Base-by-base conservation (phyloP, 768 basidiomycete genomes). In the Lentinus brumalis region DNA sequence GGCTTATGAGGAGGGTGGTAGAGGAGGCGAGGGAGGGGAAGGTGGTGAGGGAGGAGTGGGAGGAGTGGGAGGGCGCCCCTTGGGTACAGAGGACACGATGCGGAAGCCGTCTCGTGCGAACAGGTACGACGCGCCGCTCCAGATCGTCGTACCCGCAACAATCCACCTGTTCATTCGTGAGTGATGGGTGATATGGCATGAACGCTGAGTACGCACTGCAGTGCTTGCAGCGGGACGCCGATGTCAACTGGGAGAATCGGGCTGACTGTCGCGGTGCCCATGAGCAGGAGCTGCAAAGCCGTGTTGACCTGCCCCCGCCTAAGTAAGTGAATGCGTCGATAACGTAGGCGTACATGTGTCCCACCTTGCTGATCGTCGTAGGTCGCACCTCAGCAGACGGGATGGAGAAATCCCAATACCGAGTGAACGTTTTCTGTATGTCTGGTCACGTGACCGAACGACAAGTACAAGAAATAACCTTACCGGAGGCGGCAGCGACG, bases 341-440 rank as follows among this genome's bases (percentile, higher is more conserved):
- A 42, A 53, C 10, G 2, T 16, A 26, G 0, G 3, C 15, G 3
- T 42, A 29, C 18, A 39, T 14, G 0, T 21, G 15, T 26, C 70
- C 53, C 50, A 90, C 92, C 80, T 96, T 98, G 80, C 94, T 96
- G 53, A 99, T 95, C n/a, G 75, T 75, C 11, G 97, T 98, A 0
- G 96, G 96, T 32, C 85, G 85, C 12, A 98, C 94, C 74, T 97
- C 96, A 1, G 94, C 96, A 1, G 95, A 96, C 1, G 97, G 94
- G 53, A 97, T 86, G 10, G 92, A 91, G 63, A 97, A 93, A 71
- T 98, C 92, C 92, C 96, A 99, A 75, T 98, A 99, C 38, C 97
- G 86, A 29, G 78, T 72, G 70, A 94, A 89, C 0, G 95, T 97
- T 93, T 93, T 92, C 91, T 96, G 73, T 14, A 39, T 2, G 10